Evolutionary conservation across 768 basidiomycete species (phyloP), one percentile per base, ranked within the genome.

Genomic region (Pulveroboletus sp.): DNA sequence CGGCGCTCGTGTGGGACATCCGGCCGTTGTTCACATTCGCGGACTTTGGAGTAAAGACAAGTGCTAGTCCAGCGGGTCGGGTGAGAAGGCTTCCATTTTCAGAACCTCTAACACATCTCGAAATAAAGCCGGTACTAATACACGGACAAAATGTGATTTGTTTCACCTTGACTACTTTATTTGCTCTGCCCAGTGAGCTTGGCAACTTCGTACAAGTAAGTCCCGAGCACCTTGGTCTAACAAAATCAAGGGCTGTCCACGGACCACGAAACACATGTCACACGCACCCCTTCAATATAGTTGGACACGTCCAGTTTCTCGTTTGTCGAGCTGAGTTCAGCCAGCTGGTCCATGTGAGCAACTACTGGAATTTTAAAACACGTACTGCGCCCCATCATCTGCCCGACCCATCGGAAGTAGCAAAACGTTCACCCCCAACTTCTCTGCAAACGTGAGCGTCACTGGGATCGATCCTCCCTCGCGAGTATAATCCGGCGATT

Each of bases 381-480:
- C 87, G 56, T 62, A 91, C 86, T 93, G 91, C 37, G 92, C 89
- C 58, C 94, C 95, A 56, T 98, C 95, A 62, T 97, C 93, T 2
- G 90, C 89, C 43, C 94, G 77, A 2, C 93, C 93, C 85, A 95
- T 94, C 1, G 93, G 95, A 27, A 97, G 75, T 17, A 97, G 72
- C 49, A 94, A 67, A 8, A 96, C 90, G 61, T 93, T 96, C 48
- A 93, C 85, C 11, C 82, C 81, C 40, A 96, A 72, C 39, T 81
- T 81, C 63, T 96, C 91, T 9, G 93, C 91, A 65, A 98, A 95
- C 2, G 92, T 94, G 50, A 97, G 76, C 5, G 93, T 94, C 28
- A 95, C 89, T 0, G 93, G 93, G 55, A 94, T 94, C 6, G 90
- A 91, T 5, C 94, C 94, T n/a, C 92, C 92, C 66, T 95, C 93